Conservation (phyloP, 129 eudicot species). For the Chrysanthemum makinoi region DNA sequence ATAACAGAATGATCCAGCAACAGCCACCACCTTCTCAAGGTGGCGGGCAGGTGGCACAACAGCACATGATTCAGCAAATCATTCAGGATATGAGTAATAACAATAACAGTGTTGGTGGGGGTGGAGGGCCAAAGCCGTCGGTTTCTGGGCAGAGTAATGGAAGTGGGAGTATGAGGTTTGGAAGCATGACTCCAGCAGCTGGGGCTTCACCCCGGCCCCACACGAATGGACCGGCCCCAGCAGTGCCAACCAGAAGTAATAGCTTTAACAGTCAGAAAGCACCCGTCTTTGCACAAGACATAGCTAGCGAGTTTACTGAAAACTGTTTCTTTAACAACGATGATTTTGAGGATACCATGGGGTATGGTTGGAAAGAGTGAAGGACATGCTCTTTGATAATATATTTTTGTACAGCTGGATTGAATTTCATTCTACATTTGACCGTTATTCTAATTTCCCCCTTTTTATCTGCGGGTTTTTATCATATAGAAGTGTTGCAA, state of each 20-base stretch:
- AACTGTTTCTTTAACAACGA: slow-evolving; percentile 65
- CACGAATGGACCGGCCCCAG: slow-evolving; percentile 17
- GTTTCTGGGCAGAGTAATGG: slow-evolving; percentile 45
- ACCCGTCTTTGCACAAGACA: slow-evolving; percentile 55
- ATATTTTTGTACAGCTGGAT: slow-evolving; percentile 32
- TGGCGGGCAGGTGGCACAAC: slow-evolving; percentile 55
- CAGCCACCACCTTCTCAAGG: slow-evolving; percentile 39
- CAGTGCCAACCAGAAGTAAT: slow-evolving; percentile 58
- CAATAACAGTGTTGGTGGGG: slow-evolving; percentile 34
- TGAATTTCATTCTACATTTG: slow-evolving; percentile 6
- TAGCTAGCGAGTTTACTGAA: slow-evolving; percentile 55
- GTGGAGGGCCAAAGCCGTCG: slow-evolving; percentile 40
- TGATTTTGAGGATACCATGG: slow-evolving; percentile 49
- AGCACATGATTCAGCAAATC: slow-evolving; percentile 76
- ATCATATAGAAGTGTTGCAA: slow-evolving; percentile 11
- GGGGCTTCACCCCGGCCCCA: slow-evolving; percentile 33
- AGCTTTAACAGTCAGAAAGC: slow-evolving; percentile 58
- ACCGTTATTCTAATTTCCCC: neutral
- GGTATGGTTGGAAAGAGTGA: slow-evolving; percentile 69
- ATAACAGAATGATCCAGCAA: slow-evolving; percentile 16
- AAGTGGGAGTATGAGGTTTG: slow-evolving; percentile 45
- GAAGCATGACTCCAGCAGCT: slow-evolving; percentile 34
- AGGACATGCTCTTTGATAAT: neutral
- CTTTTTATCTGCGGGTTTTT: slow-evolving; percentile 16
- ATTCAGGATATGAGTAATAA: slow-evolving; percentile 56